phyloP scores from a whole-genome alignment of 2,329 filamentous ascomycete species.

The Ustulina deusta region DNA sequence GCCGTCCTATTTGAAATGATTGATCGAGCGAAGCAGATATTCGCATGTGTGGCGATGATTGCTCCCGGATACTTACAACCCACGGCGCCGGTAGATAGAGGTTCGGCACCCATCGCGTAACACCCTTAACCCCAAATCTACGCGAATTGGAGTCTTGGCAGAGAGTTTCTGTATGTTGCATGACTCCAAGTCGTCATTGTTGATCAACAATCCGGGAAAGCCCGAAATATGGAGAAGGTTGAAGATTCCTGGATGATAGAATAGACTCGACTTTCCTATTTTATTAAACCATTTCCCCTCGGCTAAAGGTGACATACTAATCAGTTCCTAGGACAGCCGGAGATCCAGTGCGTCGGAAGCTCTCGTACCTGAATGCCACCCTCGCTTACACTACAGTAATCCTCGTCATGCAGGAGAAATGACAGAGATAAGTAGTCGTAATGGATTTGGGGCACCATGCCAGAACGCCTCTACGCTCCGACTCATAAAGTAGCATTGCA shows the following conservation, averaged over 20 bases:
- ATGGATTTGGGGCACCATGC: neutral
- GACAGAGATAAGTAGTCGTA: neutral
- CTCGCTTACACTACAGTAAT: neutral
- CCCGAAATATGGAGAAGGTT: neutral
- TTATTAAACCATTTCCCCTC: neutral
- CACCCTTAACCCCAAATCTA: neutral
- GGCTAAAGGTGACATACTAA: neutral
- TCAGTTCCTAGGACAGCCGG: neutral
- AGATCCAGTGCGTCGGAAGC: neutral
- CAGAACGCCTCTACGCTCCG: neutral
- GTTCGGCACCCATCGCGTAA: neutral
- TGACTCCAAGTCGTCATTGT: neutral
- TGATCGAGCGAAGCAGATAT: conserved; percentile 1
- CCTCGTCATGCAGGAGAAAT: neutral
- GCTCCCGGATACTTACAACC: conserved; percentile 21
- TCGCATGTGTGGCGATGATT: neutral
- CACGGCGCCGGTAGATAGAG: conserved; percentile 26
- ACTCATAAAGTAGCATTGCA: neutral
- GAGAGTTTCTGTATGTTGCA: neutral
- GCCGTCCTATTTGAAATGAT: neutral
- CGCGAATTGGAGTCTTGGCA: neutral
- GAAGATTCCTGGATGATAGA: neutral
- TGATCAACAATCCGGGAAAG: neutral
- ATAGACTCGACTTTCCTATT: neutral
- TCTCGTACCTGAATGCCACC: neutral